Percentiles rank a stretch among this genome's conserved stretches.
Evolutionary conservation across 768 basidiomycete genomes (phyloP).

Genomic region (Plicaturopsis crispa): DNA sequence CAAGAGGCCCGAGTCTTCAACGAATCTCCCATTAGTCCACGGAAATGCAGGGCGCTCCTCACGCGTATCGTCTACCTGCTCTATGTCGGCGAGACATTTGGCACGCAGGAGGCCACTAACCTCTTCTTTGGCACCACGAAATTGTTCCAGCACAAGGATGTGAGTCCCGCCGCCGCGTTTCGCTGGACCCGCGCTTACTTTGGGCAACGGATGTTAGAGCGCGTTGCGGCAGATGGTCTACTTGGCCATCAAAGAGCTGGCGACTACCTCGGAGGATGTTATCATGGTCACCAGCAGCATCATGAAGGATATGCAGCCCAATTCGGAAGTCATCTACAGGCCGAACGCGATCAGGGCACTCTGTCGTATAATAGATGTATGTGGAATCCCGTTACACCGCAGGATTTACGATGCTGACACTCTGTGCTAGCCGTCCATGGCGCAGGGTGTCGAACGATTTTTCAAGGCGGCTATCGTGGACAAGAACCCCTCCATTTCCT

Average conservation of each 20-base stretch:
- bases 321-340: conserved; percentile 96
- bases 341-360: conserved; percentile 96
- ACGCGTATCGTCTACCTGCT: conserved; percentile 95
- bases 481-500: conserved; percentile 90
- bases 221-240: conserved; percentile 97
- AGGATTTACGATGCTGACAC: not conserved
- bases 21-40: conserved; percentile 96
- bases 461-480: conserved; percentile 99
- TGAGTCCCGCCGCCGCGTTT: conserved; percentile 54
- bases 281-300: conserved; percentile 99
- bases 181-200: not conserved
- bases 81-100: conserved; percentile 93
- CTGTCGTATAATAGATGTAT: conserved; percentile 93
- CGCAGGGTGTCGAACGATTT: conserved; percentile 96
- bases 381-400: conserved; percentile 32
- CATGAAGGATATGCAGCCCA: conserved; percentile 99
- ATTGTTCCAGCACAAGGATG: conserved; percentile 98
- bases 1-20: conserved; percentile 99
- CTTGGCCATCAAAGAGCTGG: conserved; percentile 96
- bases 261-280: conserved; percentile 93
- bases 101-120: conserved; percentile 92
- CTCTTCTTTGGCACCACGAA: conserved; percentile 99
- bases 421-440: conserved; percentile 85
- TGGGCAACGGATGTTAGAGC: conserved; percentile 40
- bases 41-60: conserved; percentile 93